Evolutionary conservation across 768 basidiomycete species (phyloP), one percentile per base, ranked within the genome.

Genomic region (Coprinopsis sp.): DNA sequence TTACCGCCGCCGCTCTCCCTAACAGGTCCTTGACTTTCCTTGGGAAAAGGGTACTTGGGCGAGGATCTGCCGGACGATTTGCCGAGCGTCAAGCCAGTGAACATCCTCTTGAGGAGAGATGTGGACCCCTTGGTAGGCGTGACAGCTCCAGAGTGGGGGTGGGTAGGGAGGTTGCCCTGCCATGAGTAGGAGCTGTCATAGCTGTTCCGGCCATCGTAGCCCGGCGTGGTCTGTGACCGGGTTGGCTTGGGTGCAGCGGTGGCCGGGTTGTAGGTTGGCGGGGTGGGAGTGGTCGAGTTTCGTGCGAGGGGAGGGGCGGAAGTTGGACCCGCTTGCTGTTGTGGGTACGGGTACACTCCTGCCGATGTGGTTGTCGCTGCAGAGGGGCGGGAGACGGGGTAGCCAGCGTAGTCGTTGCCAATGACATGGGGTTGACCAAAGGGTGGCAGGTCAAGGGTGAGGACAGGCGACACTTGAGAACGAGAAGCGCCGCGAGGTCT

Each of bases 61-160:
- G 39, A 24, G 36, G 29, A 23, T 28, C 47, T 44, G 28, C 25
- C 25, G 16, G 37, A 33, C 31, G 46, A 30, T 22, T 47, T 53
- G 40, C 28, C 46, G 18, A 45, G 44, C 16, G 49, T 51, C n/a
- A 57, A 45, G 10, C 53, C 51, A 12, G 44, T 43, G 36, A 57
- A 57, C 28, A 57, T 45, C 8, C 56, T 48, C 30, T 57, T 54
- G 41, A 57, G 39, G 23, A 57, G 28, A 22, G 48, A 49, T 16
- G 33, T 42, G 19, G 48, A 44, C 19, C 44, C 43, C 7, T 34
- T 27, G 37, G 34, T 37, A 47, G 42, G 42, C 41, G 49, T 13
- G 53, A 53, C 19, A 54, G 16, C 46, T 57, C 51, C 2, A 46
- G 51, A 22, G 42, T 45, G 22, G 33, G 43, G 27, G 40, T n/a